Percentiles rank a stretch among this genome's conserved stretches.
phyloP scores from a whole-genome alignment of 2,329 filamentous ascomycete species.

The Ophiostoma fasciatum region DNA sequence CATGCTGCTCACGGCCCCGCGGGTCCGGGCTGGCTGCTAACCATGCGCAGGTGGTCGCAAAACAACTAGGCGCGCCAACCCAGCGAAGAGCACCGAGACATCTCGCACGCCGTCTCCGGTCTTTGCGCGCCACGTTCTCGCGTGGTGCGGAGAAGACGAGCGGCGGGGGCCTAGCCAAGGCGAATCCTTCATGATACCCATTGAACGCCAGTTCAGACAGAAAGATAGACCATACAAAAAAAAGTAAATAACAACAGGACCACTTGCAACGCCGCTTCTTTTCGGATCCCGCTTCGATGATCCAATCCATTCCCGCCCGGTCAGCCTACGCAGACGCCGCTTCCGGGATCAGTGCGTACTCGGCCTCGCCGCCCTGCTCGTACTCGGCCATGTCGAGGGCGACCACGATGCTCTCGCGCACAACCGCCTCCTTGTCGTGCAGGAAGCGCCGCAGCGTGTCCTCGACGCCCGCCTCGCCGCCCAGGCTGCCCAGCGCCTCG shows the following conservation, averaged over 20 bases:
- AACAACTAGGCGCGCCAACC: too few species aligned
- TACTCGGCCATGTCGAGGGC: slow-evolving; percentile 97
- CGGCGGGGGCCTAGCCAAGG: too few species aligned
- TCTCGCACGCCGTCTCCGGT: too few species aligned
- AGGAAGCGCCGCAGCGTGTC: slow-evolving; percentile 70
- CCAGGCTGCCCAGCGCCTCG: slow-evolving; percentile 85
- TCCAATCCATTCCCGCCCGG: too few species aligned
- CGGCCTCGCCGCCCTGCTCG: slow-evolving; percentile 73
- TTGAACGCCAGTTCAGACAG: slow-evolving; percentile 1
- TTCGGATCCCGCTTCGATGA: too few species aligned
- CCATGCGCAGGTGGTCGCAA: slow-evolving; percentile 34
- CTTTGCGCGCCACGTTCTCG: too few species aligned
- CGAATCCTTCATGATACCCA: slow-evolving; percentile 4
- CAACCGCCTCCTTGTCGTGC: slow-evolving; percentile 81
- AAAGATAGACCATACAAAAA: background rate
- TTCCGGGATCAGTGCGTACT: slow-evolving; percentile 84
- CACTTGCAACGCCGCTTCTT: too few species aligned
- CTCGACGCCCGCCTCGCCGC: slow-evolving; percentile 86
- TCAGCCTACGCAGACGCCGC: slow-evolving; percentile 8
- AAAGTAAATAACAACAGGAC: background rate
- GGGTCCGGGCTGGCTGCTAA: too few species aligned
- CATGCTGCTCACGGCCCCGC: too few species aligned
- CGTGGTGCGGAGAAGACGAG: too few species aligned
- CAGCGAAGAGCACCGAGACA: too few species aligned
- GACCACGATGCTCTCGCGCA: slow-evolving; percentile 87